Evolutionary conservation across 306 rosid genomes (phyloP).

Genomic region (Rubus parviflorus): DNA sequence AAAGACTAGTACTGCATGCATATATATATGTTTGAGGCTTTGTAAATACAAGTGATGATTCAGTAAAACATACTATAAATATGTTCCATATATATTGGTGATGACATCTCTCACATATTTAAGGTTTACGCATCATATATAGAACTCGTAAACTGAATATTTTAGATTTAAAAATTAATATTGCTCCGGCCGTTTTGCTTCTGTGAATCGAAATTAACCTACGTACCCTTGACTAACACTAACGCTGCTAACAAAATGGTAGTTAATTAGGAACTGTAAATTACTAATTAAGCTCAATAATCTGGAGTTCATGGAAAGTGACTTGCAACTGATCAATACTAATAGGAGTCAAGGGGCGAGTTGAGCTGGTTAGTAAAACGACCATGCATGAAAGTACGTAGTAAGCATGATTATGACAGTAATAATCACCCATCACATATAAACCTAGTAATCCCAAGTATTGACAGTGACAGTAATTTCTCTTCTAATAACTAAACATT

Average conservation of each 20-base stretch:
- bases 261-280: background rate
- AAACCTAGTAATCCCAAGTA: background rate
- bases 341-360: background rate
- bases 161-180: no score
- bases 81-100: background rate
- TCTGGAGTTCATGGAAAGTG: background rate
- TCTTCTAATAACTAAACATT: background rate
- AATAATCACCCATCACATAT: background rate
- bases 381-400: background rate
- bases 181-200: background rate
- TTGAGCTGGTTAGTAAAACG: background rate
- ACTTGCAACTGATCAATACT: background rate
- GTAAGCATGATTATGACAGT: conserved; percentile 6
- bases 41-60: background rate
- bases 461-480: background rate
- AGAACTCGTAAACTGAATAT: no score
- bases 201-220: background rate
- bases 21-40: background rate
- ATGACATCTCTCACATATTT: background rate
- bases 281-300: background rate
- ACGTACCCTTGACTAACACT: background rate
- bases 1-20: background rate
- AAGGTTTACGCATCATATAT: background rate
- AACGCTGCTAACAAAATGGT: background rate
- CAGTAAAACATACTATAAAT: background rate